Evolutionary conservation across 129 eudicot species (phyloP).

Genomic region (sunflower (Helianthus annuus)): HanXRQr2.0-SUNRISE NC_035445.2:92780697-92781196

Average conservation of each 20-base stretch:
- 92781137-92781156: background rate
- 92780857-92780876: too few species aligned
- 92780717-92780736: too few species aligned
- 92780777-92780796: background rate
- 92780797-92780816: too few species aligned
- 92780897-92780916: too few species aligned
- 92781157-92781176: conserved; percentile 18
- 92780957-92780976: too few species aligned
- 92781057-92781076: background rate
- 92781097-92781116: background rate
- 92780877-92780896: too few species aligned
- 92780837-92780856: too few species aligned
- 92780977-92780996: background rate
- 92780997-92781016: too few species aligned
- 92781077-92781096: background rate
- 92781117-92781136: background rate
- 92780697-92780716: too few species aligned
- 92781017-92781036: background rate
- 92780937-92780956: too few species aligned
- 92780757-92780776: background rate
- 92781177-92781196: background rate
- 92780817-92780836: too few species aligned
- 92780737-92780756: background rate
- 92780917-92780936: too few species aligned
- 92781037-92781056: background rate